Conservation (phyloP, 2,329 filamentous ascomycete genomes). For the Phyllosticta capitalensis region DNA sequence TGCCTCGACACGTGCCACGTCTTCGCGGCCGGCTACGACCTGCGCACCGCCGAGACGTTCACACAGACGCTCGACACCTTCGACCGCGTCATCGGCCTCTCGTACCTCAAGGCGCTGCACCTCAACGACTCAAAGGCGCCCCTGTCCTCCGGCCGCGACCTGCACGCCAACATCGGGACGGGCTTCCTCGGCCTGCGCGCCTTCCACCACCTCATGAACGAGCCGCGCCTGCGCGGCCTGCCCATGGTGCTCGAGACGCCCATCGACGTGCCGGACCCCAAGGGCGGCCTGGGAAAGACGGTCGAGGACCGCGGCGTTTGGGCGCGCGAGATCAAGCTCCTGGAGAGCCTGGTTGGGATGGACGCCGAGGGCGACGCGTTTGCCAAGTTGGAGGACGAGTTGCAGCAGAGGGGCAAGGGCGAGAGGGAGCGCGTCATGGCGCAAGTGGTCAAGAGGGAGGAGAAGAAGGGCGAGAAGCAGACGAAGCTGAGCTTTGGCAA, state of each 20-base stretch:
- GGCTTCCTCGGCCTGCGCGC: constrained; percentile 84
- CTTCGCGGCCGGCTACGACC: constrained; percentile 88
- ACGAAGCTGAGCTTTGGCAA: constrained; percentile 25
- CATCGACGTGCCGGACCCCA: constrained; percentile 59
- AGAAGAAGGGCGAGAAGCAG: constrained; percentile 44
- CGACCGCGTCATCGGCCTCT: constrained; percentile 63
- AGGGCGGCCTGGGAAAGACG: constrained; percentile 44
- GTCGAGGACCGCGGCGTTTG: constrained; percentile 75
- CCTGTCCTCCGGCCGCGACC: constrained; percentile 67
- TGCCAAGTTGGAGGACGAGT: constrained; percentile 48
- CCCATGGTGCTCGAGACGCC: constrained; percentile 97
- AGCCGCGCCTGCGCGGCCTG: constrained; percentile 61
- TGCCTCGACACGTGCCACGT: constrained; percentile 96
- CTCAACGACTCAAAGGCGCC: constrained; percentile 95
- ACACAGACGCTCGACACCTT: constrained; percentile 65
- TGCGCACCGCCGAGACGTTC: constrained; percentile 67
- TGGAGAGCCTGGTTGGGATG: constrained; percentile 81
- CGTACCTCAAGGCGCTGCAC: constrained; percentile 79
- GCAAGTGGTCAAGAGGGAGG: constrained; percentile 66
- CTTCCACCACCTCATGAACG: constrained; percentile 88
- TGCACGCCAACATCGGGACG: constrained; percentile 94
- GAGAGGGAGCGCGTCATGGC: constrained; percentile 69
- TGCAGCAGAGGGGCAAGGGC: constrained; percentile 57
- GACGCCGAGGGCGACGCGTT: constrained; percentile 70
- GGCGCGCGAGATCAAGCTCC: constrained; percentile 88